Percentiles rank a stretch among this genome's conserved stretches.
These are phyloP conservation scores for Meira nashicola DNA, from an alignment of 1,284 basidiomycete genomes.

Conservation along the genomic window DNA sequence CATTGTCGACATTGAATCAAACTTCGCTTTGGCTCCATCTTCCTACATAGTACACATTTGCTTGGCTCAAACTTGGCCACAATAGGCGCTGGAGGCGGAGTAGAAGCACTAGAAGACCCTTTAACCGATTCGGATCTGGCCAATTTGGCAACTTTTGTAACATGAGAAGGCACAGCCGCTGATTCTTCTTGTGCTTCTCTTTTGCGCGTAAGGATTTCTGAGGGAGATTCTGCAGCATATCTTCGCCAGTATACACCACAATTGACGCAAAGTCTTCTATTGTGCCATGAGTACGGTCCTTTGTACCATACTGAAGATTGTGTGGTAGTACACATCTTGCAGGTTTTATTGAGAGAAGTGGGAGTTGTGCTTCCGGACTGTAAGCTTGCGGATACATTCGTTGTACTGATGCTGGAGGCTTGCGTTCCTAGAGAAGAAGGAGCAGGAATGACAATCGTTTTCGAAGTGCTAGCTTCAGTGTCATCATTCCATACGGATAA, in stretches of 20 bases:
- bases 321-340: slow-evolving; percentile 43
- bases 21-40: slow-evolving; percentile 44
- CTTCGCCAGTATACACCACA: slow-evolving; percentile 52
- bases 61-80: slow-evolving; percentile 27
- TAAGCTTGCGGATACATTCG: no score
- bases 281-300: slow-evolving; percentile 32
- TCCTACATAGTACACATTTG: slow-evolving; percentile 46
- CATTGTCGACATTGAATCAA: slow-evolving; percentile 44
- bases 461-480: not conserved
- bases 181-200: slow-evolving; percentile 30
- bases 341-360: slow-evolving; percentile 10
- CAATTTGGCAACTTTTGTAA: slow-evolving; percentile 22
- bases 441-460: not conserved
- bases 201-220: slow-evolving; percentile 30
- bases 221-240: slow-evolving; percentile 44
- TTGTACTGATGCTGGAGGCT: not conserved
- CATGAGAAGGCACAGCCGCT: slow-evolving; percentile 36
- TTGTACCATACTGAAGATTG: slow-evolving; percentile 47
- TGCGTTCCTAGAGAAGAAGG: not conserved
- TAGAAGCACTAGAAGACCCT: slow-evolving; percentile 10
- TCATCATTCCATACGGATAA: slow-evolving; percentile 31
- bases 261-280: slow-evolving; percentile 40
- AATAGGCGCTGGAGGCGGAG: not conserved
- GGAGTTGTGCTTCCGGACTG: not conserved
- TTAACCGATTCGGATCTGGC: slow-evolving; percentile 6